These are phyloP conservation scores for Malus sieversii DNA, from an alignment of 306 rosid genomes.

Conservation along the genomic window DNA sequence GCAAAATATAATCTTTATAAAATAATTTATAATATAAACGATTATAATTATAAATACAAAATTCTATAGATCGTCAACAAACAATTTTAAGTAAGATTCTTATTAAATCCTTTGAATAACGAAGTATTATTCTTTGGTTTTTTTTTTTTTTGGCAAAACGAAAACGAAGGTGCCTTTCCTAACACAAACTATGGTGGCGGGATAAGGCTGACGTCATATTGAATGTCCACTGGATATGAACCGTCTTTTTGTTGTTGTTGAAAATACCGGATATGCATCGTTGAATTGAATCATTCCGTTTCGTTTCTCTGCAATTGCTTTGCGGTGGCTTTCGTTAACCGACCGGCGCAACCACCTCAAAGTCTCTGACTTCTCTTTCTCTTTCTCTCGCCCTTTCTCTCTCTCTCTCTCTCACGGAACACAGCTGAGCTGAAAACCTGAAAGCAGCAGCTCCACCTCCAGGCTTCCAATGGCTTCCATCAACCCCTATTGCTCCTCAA, in stretches of 20 bases:
- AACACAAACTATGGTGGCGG: not conserved
- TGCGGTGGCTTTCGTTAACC: not conserved
- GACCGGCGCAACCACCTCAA: not conserved
- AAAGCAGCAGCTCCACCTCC: not conserved
- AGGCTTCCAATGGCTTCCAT: constrained; percentile 21
- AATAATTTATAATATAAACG: too few species aligned
- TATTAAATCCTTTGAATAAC: too few species aligned
- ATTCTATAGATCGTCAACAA: accelerated
- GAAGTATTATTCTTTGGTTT: too few species aligned
- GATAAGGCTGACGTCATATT: not conserved
- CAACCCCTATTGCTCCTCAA: constrained; percentile 13
- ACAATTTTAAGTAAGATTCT: too few species aligned
- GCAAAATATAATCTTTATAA: too few species aligned
- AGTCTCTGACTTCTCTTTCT: not conserved
- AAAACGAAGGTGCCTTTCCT: too few species aligned
- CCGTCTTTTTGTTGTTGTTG: not conserved
- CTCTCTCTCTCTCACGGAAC: not conserved
- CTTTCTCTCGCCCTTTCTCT: not conserved
- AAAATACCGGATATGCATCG: not conserved
- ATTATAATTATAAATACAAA: too few species aligned
- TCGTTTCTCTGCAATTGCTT: not conserved
- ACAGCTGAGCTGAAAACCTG: too few species aligned
- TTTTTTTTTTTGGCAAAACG: too few species aligned
- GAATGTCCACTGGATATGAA: not conserved
- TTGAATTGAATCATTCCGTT: not conserved